A percentile compares a stretch with the other conserved stretches of the same genome.
Conservation (phyloP, 1,284 basidiomycete genomes). For the Athelia psychrophila region DNA sequence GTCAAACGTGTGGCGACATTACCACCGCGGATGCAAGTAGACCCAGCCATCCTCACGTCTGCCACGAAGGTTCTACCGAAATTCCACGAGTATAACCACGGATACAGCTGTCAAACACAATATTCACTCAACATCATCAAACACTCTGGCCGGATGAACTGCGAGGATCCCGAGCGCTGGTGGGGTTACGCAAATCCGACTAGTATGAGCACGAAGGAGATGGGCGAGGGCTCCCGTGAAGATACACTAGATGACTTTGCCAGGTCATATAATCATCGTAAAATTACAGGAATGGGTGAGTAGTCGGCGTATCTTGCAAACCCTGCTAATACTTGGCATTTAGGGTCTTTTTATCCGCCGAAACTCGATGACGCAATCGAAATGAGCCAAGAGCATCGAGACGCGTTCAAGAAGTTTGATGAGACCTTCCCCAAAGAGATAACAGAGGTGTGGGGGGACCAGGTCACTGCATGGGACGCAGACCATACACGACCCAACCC, state of each 20-base stretch:
- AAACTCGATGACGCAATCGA: background rate
- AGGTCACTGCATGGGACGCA: slow-evolving; percentile 4
- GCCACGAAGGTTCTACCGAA: slow-evolving; percentile 14
- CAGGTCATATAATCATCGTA: slow-evolving; percentile 22
- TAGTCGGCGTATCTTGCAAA: background rate
- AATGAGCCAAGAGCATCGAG: background rate
- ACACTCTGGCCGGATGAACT: slow-evolving; percentile 14
- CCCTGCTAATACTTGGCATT: background rate
- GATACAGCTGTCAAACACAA: slow-evolving; percentile 10
- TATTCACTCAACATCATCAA: slow-evolving; percentile 17
- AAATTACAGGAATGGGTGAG: slow-evolving; percentile 12
- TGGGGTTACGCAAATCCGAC: slow-evolving; percentile 19
- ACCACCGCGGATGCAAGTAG: background rate
- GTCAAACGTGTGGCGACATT: background rate
- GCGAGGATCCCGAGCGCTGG: slow-evolving; percentile 20
- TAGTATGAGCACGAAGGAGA: slow-evolving; percentile 17
- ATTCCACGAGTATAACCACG: slow-evolving; percentile 16
- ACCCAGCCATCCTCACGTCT: background rate
- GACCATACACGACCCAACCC: slow-evolving; percentile 4
- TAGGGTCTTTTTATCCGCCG: background rate
- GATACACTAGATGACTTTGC: slow-evolving; percentile 20
- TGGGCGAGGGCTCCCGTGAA: slow-evolving; percentile 15
- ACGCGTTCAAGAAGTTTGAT: slow-evolving; percentile 4
- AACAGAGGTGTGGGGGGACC: slow-evolving; percentile 2
- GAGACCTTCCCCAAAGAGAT: background rate